A percentile compares a stretch with the other conserved stretches of the same genome.
These are phyloP conservation scores for Ascochyta pisi DNA, from an alignment of 2,329 filamentous ascomycete genomes.

Conservation along the genomic window DNA sequence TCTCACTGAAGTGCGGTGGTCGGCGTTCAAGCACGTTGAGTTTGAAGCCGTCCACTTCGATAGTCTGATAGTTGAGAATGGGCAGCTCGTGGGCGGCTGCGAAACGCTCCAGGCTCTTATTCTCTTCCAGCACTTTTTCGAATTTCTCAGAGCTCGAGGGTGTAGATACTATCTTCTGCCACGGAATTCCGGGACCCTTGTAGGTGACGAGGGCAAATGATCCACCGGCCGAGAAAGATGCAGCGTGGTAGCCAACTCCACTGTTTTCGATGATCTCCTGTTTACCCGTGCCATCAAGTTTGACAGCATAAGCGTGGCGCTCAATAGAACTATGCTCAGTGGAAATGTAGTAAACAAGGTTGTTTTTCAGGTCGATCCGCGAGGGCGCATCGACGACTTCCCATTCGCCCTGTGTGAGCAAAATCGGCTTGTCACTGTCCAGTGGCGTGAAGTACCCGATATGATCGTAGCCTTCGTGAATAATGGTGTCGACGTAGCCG, in stretches of 20 bases:
- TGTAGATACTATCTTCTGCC: conserved; percentile 88
- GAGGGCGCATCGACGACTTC: conserved; percentile 88
- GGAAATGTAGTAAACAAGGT: conserved; percentile 87
- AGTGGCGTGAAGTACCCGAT: conserved; percentile 91
- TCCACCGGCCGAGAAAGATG: conserved; percentile 82
- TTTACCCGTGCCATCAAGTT: conserved; percentile 78
- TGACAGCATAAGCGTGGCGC: conserved; percentile 89
- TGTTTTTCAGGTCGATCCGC: conserved; percentile 81
- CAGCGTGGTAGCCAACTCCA: conserved; percentile 77
- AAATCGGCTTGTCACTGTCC: conserved; percentile 78
- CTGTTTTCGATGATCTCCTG: conserved; percentile 75
- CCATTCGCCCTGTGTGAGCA: conserved; percentile 89
- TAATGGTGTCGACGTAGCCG: conserved; percentile 91
- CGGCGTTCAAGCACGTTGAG: conserved; percentile 81
- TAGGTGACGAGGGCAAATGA: conserved; percentile 87
- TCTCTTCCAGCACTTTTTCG: conserved; percentile 78
- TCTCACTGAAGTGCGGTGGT: conserved; percentile 84
- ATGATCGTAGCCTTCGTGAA: conserved; percentile 87
- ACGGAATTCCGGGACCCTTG: conserved; percentile 83
- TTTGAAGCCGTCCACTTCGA: conserved; percentile 81
- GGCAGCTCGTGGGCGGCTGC: conserved; percentile 82
- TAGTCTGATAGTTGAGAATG: conserved; percentile 78
- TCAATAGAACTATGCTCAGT: conserved; percentile 89
- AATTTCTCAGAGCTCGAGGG: conserved; percentile 71
- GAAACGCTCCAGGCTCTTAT: conserved; percentile 70